Evolutionary conservation across 2,329 filamentous ascomycete species (phyloP).

Genomic region (Calycina marina): DNA sequence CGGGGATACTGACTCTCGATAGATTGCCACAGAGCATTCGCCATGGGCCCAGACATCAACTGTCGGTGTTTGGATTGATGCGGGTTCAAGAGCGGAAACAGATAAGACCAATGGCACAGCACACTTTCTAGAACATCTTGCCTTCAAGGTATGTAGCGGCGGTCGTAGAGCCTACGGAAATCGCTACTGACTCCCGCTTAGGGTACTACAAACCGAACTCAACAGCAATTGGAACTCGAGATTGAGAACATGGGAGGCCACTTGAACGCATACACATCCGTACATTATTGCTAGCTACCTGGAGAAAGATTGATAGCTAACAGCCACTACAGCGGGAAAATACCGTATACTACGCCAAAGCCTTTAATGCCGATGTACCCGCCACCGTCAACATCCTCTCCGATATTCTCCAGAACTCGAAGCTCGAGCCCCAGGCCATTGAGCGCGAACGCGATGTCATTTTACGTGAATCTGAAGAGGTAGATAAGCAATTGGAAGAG

Average conservation of each 20-base stretch:
- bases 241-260: conserved; percentile 99
- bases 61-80: conserved; percentile 98
- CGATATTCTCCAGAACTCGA: conserved; percentile 98
- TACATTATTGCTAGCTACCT: conserved; percentile 36
- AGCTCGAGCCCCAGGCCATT: conserved; percentile 83
- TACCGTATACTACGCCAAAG: conserved; percentile 99
- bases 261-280: conserved; percentile 98
- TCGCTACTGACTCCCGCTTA: conserved; percentile 25
- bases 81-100: conserved; percentile 94
- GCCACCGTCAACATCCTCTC: conserved; percentile 95
- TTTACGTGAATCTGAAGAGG: conserved; percentile 95
- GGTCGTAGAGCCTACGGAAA: conserved; percentile 3
- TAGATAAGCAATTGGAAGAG: conserved; percentile 99
- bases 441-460: conserved; percentile 98
- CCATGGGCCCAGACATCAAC: conserved; percentile 97
- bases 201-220: conserved; percentile 88
- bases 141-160: conserved; percentile 70
- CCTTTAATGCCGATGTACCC: conserved; percentile 95
- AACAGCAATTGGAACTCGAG: conserved; percentile 96
- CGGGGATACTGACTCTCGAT: conserved; percentile 21
- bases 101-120: conserved; percentile 97
- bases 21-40: conserved; percentile 97
- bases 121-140: conserved; percentile 98
- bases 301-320: conserved; percentile 10
- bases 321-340: conserved; percentile 63